These are phyloP conservation scores for Linum usitatissimum DNA, from an alignment of 345 rosid species.

Conservation along the genomic window DNA sequence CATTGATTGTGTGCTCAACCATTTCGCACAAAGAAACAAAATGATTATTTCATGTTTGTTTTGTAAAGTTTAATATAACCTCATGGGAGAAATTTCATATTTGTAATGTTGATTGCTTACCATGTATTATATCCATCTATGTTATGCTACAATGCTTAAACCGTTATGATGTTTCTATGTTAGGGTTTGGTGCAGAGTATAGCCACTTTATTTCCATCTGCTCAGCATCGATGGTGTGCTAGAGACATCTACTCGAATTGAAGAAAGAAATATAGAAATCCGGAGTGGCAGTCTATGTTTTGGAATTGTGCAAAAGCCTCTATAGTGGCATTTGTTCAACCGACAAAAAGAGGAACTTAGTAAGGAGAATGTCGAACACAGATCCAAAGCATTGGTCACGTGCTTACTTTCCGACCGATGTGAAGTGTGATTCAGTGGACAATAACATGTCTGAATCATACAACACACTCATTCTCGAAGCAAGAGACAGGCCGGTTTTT, in stretches of 20 bases:
- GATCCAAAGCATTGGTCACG: not conserved
- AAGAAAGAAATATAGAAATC: not conserved
- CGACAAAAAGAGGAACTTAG: not conserved
- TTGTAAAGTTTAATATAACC: no score
- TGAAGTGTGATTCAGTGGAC: not conserved
- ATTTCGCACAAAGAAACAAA: no score
- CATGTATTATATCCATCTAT: no score
- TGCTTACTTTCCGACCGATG: not conserved
- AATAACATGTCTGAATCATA: not conserved
- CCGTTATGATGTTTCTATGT: no score
- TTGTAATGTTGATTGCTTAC: no score
- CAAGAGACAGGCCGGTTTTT: not conserved
- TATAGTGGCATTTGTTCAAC: not conserved
- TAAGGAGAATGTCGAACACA: not conserved
- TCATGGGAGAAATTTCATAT: no score
- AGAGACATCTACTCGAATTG: not conserved
- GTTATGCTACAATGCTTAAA: no score
- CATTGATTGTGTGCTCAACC: no score
- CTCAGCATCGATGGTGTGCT: not conserved
- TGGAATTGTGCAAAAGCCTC: not conserved
- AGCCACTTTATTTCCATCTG: not conserved
- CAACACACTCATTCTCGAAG: not conserved
- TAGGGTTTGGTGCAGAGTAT: not conserved
- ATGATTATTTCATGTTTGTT: no score
- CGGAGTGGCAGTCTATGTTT: not conserved